Evolutionary conservation across 257 asterid genomes (phyloP), one percentile per base, ranked within the genome.

Genomic region (Penstemon newberryi): DNA sequence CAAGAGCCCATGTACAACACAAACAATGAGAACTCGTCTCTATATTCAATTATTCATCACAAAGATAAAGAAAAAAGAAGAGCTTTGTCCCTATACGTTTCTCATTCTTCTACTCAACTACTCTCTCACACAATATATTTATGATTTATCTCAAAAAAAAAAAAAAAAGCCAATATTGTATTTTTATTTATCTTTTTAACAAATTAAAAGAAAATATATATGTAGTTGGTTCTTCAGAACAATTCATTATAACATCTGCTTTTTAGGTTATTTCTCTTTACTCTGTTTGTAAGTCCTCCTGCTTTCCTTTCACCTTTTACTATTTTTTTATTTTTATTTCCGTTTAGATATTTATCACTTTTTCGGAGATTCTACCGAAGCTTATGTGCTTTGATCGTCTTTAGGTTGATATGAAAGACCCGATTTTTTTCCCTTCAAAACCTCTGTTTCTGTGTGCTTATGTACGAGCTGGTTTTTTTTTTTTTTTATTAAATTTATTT

Each of bases 91-190:
- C 49, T 49, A 15, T 73, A 69, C 82, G 77, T 78, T 78, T 80
- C 77, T 72, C 49, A 61, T 72, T 74, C 79, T 67, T 70, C 79
- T 33, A 67, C 81, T 77, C 84, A 65, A 76, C 62, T n/a, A 71
- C 73, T 71, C 75, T 56, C 75, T n/a, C 66, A 25, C 33, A 25
- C 33, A 25, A 25, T 25, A 25, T 25, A 2, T 25, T 25, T 1
- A 1, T 25, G 33, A 25, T 25, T 25, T 25, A 25, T 25, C 33
- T 25, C 2, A 25, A 25, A 25, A 25, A 25, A 25, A 25, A 25
- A 15, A 15, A 15, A 15, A 15, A 15, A 25, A 25, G 2, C 1
- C 1, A 25, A 25, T 25, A 25, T 25, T 25, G 33, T 25, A 25
- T 1, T 25, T 25, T 25, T 25, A 25, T 25, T 0, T 25, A 25